phyloP scores from a whole-genome alignment of 2,329 filamentous ascomycete species.

The Intubia oerlemansii region DNA sequence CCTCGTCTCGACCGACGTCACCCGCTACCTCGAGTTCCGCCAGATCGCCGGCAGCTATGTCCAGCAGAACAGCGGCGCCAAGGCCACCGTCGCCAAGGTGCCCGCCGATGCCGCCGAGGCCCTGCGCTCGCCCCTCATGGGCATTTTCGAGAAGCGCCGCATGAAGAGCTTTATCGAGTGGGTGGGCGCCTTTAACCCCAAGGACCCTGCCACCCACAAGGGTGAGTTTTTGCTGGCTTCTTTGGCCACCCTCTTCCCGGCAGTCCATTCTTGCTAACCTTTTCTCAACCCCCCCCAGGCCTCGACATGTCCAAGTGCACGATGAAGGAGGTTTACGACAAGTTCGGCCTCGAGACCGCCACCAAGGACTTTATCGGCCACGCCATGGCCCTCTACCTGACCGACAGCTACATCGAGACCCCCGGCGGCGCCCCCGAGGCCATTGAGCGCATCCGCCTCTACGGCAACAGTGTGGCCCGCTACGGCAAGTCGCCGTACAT shows the following conservation, averaged over 20 bases:
- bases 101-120: slow-evolving; percentile 84
- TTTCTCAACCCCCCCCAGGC: slow-evolving; percentile 25
- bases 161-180: slow-evolving; percentile 95
- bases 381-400: slow-evolving; percentile 90
- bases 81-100: slow-evolving; percentile 90
- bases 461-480: slow-evolving; percentile 91
- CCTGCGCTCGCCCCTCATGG: slow-evolving; percentile 83
- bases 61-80: slow-evolving; percentile 63
- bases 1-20: slow-evolving; percentile 85
- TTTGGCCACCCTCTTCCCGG: neutral
- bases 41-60: slow-evolving; percentile 93
- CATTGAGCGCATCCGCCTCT: slow-evolving; percentile 81
- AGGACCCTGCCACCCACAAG: slow-evolving; percentile 73
- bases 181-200: slow-evolving; percentile 68
- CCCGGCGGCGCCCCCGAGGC: slow-evolving; percentile 60
- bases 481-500: slow-evolving; percentile 99
- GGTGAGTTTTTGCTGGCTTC: slow-evolving; percentile 30
- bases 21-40: slow-evolving; percentile 77
- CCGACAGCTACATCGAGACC: slow-evolving; percentile 64
- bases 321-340: slow-evolving; percentile 98
- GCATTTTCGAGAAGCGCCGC: slow-evolving; percentile 89
- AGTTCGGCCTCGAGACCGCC: slow-evolving; percentile 74
- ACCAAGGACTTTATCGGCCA: slow-evolving; percentile 96
- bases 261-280: neutral
- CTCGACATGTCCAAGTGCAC: slow-evolving; percentile 59